These are phyloP conservation scores for Termitomyces sp. DNA, from an alignment of 768 basidiomycete genomes.

Conservation along the genomic window DNA sequence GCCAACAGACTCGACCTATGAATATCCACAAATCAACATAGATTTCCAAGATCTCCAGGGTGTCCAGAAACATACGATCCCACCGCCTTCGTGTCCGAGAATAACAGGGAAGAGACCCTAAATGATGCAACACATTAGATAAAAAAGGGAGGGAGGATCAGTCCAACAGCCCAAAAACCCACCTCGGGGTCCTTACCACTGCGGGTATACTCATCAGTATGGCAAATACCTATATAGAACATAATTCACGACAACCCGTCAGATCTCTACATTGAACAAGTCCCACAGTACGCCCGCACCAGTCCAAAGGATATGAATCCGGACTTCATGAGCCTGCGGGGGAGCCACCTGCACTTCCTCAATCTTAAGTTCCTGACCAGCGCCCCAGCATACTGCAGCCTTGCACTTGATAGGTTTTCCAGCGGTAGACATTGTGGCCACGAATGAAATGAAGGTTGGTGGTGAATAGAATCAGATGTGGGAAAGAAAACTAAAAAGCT, in stretches of 20 bases:
- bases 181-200: conserved; percentile 96
- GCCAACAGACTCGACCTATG: conserved; percentile 93
- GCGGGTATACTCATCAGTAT: conserved; percentile 97
- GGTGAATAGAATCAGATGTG: neutral
- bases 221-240: conserved; percentile 71
- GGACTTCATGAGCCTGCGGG: conserved; percentile 85
- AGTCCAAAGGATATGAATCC: conserved; percentile 89
- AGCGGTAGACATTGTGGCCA: conserved; percentile 61
- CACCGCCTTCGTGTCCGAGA: conserved; percentile 94
- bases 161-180: conserved; percentile 10
- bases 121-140: neutral
- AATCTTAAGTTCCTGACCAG: conserved; percentile 79
- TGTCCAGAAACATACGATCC: conserved; percentile 53
- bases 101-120: conserved; percentile 90
- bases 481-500: neutral
- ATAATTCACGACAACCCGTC: neutral
- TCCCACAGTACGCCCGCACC: conserved; percentile 41
- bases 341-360: conserved; percentile 95
- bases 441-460: neutral
- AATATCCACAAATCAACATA: conserved; percentile 13
- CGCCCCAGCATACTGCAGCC: conserved; percentile 95
- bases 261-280: too few species aligned
- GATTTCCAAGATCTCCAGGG: neutral
- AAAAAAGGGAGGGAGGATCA: neutral
- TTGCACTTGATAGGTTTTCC: conserved; percentile 86